Percentiles rank a stretch among this genome's conserved stretches.
Conservation (phyloP, 163 green algal species). For the Chlorella variabilis region DNA sequence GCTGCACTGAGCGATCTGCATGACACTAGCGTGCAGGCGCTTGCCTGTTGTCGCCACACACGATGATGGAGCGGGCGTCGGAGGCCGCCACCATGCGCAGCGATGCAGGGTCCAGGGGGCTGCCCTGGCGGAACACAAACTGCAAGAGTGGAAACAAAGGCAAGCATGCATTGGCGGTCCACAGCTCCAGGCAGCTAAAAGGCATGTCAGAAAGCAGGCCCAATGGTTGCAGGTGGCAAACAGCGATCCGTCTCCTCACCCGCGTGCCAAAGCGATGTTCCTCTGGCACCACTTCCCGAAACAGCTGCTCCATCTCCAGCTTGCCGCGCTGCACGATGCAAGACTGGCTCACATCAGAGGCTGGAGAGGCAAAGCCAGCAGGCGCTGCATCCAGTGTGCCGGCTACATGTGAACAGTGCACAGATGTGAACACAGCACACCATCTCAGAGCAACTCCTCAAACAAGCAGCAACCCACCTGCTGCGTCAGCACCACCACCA, state of each 20-base stretch:
- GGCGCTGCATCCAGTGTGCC: no score
- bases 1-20: no score
- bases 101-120: slow-evolving; percentile 48
- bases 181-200: no score
- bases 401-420: no score
- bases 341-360: not conserved
- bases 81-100: slow-evolving; percentile 53
- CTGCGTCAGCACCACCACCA: slow-evolving; percentile 54
- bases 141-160: no score
- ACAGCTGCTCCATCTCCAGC: slow-evolving; percentile 61
- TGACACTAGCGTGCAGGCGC: no score
- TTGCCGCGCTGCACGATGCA: slow-evolving; percentile 38
- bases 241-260: not conserved
- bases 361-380: no score
- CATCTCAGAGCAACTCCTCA: no score
- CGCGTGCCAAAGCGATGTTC: not conserved
- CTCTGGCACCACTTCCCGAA: slow-evolving; percentile 37
- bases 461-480: not conserved
- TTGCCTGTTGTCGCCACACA: slow-evolving; percentile 48
- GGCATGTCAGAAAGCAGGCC: no score
- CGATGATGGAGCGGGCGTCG: slow-evolving; percentile 46
- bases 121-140: slow-evolving; percentile 65
- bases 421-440: not conserved
- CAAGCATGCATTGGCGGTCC: not conserved
- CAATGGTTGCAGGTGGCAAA: not conserved